A percentile compares a stretch with the other conserved stretches of the same genome.
Evolutionary conservation across 176 grass and related monocot genomes (phyloP).

Genomic region (Oryza rufipogon): DNA sequence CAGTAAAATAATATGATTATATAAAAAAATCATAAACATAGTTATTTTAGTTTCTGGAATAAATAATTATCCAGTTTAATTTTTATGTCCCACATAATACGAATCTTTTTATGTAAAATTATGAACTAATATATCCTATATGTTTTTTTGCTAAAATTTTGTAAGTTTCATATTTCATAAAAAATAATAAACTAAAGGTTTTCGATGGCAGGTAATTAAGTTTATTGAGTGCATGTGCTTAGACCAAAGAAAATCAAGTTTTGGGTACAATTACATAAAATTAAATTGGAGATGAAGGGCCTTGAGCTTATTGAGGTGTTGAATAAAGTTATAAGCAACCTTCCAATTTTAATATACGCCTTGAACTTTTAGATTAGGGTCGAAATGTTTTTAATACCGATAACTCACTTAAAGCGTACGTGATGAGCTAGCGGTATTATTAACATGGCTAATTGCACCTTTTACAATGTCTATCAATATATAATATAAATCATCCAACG

Average conservation of each 20-base stretch:
- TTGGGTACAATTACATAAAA: too few relatives aligned
- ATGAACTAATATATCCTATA: background rate
- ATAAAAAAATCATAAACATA: background rate
- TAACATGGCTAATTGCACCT: background rate
- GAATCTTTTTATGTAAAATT: background rate
- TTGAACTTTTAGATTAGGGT: background rate
- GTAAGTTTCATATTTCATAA: too few relatives aligned
- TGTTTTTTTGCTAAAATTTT: background rate
- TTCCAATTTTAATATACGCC: background rate
- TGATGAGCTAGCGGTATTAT: background rate
- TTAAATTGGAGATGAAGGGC: too few relatives aligned
- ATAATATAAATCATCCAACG: background rate
- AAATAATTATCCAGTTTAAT: background rate
- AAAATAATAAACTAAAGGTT: background rate
- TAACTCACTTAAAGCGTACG: background rate
- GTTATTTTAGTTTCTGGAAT: background rate
- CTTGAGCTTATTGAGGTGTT: background rate
- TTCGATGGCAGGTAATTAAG: too few relatives aligned
- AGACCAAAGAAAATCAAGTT: background rate
- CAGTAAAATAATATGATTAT: too few relatives aligned
- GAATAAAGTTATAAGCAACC: slow-evolving; percentile 15
- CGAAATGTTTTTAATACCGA: background rate
- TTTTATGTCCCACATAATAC: background rate
- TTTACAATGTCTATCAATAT: background rate
- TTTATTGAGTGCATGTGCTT: background rate